These are phyloP conservation scores for Colletotrichum caudatum DNA, from an alignment of 2,329 filamentous ascomycete genomes.

Conservation along the genomic window DNA sequence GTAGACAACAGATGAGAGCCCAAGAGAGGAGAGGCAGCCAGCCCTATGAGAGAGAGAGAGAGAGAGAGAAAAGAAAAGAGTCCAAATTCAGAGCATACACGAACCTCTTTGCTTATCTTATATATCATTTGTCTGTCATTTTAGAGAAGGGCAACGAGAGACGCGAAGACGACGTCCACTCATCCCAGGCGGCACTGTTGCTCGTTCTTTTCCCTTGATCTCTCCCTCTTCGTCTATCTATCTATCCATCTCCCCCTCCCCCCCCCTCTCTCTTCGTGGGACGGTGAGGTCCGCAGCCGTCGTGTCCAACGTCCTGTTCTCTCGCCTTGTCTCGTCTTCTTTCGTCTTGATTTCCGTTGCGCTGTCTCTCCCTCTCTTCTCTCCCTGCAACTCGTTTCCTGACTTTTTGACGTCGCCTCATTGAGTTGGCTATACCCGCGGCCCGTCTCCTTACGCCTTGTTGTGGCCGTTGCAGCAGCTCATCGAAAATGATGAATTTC, in stretches of 20 bases:
- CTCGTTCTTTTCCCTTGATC: background rate
- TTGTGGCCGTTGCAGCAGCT: background rate
- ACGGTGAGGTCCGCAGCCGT: background rate
- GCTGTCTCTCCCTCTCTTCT: background rate
- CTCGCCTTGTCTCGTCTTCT: background rate
- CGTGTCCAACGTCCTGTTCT: background rate
- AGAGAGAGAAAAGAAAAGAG: background rate
- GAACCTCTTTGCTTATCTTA: background rate
- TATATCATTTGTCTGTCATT: background rate
- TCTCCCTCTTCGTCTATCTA: background rate
- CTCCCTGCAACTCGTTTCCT: background rate
- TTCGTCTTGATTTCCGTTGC: background rate
- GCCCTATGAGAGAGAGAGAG: background rate
- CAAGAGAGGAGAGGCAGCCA: background rate
- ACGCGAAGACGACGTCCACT: background rate
- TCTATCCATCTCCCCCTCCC: too few relatives aligned
- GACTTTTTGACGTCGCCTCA: background rate
- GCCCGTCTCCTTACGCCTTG: background rate
- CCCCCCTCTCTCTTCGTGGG: background rate
- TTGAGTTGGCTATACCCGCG: background rate
- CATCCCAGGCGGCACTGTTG: background rate
- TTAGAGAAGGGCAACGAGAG: too few relatives aligned
- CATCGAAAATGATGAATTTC: slow-evolving; percentile 29
- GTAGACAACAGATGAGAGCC: slow-evolving; percentile 3
- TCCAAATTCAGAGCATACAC: background rate